Conservation (phyloP, 1,139 yeast genomes). For the Williopsis jadinii region DNA sequence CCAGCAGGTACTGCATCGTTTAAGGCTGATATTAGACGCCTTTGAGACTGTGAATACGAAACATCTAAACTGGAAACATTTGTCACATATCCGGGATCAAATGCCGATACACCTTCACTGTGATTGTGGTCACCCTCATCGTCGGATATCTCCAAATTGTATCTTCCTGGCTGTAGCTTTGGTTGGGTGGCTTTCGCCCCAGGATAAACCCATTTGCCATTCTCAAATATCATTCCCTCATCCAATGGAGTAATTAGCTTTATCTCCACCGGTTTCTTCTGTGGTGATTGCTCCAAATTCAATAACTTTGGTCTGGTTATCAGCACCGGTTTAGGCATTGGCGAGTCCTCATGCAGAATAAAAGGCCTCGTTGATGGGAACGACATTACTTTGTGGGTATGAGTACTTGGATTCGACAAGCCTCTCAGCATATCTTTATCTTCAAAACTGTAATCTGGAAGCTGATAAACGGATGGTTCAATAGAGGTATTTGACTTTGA, state of each 20-base stretch:
- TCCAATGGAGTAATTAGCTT: constrained; percentile 16
- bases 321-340: constrained; percentile 16
- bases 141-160: background rate
- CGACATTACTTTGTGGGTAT: constrained; percentile 1
- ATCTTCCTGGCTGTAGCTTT: background rate
- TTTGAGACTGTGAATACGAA: constrained; percentile 26
- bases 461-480: background rate
- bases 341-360: constrained; percentile 10
- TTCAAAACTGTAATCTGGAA: constrained; percentile 2
- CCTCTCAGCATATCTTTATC: constrained; percentile 1
- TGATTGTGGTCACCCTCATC: background rate
- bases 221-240: constrained; percentile 15
- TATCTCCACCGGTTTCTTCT: constrained; percentile 4
- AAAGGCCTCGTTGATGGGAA: background rate
- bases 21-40: constrained; percentile 25
- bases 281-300: background rate
- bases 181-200: background rate
- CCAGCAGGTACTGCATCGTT: constrained; percentile 26
- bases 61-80: constrained; percentile 23
- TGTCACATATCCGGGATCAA: constrained; percentile 18
- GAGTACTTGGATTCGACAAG: background rate
- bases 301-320: constrained; percentile 5
- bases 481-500: no score
- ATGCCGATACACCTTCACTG: background rate
- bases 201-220: constrained; percentile 13